These are phyloP conservation scores for Aureobasidium sp. DNA, from an alignment of 2,329 filamentous ascomycete species.

Conservation along the genomic window DNA sequence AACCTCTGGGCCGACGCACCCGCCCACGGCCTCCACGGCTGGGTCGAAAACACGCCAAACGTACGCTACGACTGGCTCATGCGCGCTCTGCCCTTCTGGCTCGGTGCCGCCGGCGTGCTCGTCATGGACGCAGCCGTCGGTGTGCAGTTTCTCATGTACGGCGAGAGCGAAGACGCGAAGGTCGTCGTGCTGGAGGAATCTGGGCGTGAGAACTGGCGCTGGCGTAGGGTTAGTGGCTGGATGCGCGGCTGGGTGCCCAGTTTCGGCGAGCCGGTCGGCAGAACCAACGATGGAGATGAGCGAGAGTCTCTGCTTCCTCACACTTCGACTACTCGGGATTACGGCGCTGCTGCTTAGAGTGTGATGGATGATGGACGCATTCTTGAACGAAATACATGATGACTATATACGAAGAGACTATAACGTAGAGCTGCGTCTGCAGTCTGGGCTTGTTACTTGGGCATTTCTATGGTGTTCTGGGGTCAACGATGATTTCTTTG, in stretches of 20 bases:
- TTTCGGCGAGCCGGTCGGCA: conserved; percentile 28
- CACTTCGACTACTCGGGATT: background rate
- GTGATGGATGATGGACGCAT: background rate
- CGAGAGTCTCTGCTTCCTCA: background rate
- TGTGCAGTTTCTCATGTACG: conserved; percentile 53
- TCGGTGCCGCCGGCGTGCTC: conserved; percentile 57
- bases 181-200: conserved; percentile 37
- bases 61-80: conserved; percentile 47
- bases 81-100: conserved; percentile 53
- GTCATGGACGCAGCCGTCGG: conserved; percentile 54
- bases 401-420: no score
- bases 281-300: background rate
- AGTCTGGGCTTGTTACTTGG: background rate
- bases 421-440: background rate
- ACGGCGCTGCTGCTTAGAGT: conserved; percentile 1
- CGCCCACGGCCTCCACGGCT: conserved; percentile 46
- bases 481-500: background rate
- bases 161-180: conserved; percentile 42
- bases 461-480: conserved; percentile 1
- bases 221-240: conserved; percentile 53
- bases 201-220: conserved; percentile 39
- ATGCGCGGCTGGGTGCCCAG: conserved; percentile 58
- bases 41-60: conserved; percentile 49
- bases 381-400: background rate
- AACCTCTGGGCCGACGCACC: conserved; percentile 51